These are phyloP conservation scores for Globisporangium megalacanthum DNA, from an alignment of 352 stramenopile genomes.

Conservation along the genomic window DNA sequence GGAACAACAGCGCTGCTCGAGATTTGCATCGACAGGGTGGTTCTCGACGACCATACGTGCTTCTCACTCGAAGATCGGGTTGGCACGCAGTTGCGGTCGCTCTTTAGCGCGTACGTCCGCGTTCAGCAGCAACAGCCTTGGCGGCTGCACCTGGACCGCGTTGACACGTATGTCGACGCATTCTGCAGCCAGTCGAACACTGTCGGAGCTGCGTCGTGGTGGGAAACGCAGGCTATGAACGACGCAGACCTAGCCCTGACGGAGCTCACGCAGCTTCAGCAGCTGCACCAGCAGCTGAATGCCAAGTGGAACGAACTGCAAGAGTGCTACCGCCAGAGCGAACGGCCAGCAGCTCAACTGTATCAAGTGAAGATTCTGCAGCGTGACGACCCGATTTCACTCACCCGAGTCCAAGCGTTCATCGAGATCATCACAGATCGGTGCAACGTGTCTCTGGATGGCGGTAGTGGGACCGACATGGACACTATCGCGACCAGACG, in stretches of 20 bases:
- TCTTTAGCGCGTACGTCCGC: constrained; percentile 49
- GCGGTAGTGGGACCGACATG: neutral
- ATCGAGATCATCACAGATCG: constrained; percentile 25
- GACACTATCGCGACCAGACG: neutral
- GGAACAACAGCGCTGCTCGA: constrained; percentile 30
- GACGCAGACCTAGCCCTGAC: constrained; percentile 35
- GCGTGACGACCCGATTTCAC: constrained; percentile 25
- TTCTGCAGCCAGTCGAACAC: neutral
- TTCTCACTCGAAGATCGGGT: constrained; percentile 68
- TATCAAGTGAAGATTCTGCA: constrained; percentile 15
- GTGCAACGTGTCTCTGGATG: neutral
- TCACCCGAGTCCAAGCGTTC: constrained; percentile 34
- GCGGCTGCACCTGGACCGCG: constrained; percentile 32
- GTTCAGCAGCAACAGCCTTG: constrained; percentile 50
- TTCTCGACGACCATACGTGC: constrained; percentile 69
- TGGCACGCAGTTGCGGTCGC: constrained; percentile 46
- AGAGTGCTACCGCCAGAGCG: constrained; percentile 23
- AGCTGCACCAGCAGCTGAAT: constrained; percentile 53
- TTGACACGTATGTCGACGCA: constrained; percentile 36
- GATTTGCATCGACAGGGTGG: constrained; percentile 46
- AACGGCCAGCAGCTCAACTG: neutral
- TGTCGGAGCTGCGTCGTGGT: neutral
- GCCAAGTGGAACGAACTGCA: constrained; percentile 46
- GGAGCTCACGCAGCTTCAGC: constrained; percentile 36
- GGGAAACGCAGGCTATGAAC: constrained; percentile 16